phyloP scores from a whole-genome alignment of 768 basidiomycete species.

The Trichaptum fuscoviolaceum region DNA sequence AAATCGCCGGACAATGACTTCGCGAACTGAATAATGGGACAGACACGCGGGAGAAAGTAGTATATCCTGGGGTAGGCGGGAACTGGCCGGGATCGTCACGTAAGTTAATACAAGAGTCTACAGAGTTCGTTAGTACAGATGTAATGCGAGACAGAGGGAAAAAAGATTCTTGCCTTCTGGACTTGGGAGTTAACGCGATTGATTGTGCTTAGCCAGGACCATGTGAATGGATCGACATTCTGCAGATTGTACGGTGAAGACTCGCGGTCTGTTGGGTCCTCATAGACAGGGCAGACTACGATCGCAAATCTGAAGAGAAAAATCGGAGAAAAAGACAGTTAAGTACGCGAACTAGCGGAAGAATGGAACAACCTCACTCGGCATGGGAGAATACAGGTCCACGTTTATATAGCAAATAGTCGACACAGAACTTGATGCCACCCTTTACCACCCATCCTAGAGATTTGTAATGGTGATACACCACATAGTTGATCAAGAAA shows the following conservation, averaged over 20 bases:
- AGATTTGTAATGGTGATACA: slow-evolving; percentile 92
- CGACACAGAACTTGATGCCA: slow-evolving; percentile 96
- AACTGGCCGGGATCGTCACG: slow-evolving; percentile 83
- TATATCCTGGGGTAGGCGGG: slow-evolving; percentile 43
- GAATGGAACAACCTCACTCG: slow-evolving; percentile 55
- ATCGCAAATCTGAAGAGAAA: slow-evolving; percentile 67
- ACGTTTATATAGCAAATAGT: slow-evolving; percentile 89
- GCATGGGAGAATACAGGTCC: slow-evolving; percentile 96
- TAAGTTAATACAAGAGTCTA: slow-evolving; percentile 90
- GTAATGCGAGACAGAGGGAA: slow-evolving; percentile 6
- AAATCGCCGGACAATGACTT: slow-evolving; percentile 80
- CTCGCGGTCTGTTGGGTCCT: slow-evolving; percentile 68
- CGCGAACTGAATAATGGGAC: slow-evolving; percentile 71
- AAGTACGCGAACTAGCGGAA: neutral
- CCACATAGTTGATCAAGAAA: slow-evolving; percentile 83
- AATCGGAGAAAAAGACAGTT: slow-evolving; percentile 1
- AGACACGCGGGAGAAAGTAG: slow-evolving; percentile 72
- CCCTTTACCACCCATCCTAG: slow-evolving; percentile 96
- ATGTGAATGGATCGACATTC: slow-evolving; percentile 70
- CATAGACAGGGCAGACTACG: slow-evolving; percentile 87
- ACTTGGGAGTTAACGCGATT: slow-evolving; percentile 97
- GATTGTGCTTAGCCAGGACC: slow-evolving; percentile 96
- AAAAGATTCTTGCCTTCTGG: slow-evolving; percentile 57
- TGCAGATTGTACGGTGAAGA: slow-evolving; percentile 59
- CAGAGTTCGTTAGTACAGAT: neutral